A percentile compares a stretch with the other conserved stretches of the same genome.
These are phyloP conservation scores for Chimonanthus praecox DNA, from an alignment of 164 flowering plant species.

Conservation along the genomic window DNA sequence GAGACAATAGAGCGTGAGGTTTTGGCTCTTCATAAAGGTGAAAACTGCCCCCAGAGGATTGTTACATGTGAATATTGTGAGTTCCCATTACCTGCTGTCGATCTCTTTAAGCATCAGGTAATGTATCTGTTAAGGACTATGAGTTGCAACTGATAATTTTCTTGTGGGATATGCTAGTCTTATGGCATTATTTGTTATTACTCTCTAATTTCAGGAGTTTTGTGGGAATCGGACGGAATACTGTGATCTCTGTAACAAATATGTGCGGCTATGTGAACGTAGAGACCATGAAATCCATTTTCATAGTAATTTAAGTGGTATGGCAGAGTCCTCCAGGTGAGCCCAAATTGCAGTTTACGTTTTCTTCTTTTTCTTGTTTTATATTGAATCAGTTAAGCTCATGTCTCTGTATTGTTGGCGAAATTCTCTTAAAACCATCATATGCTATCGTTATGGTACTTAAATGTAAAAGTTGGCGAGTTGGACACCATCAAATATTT, in stretches of 20 bases:
- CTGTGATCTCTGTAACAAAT: constrained; percentile 63
- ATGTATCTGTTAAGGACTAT: constrained; percentile 1
- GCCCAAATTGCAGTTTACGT: neutral
- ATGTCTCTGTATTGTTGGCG: neutral
- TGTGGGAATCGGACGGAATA: constrained; percentile 93
- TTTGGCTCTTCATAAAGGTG: constrained; percentile 73
- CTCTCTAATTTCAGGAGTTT: constrained; percentile 54
- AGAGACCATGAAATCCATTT: constrained; percentile 60
- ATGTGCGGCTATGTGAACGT: constrained; percentile 72
- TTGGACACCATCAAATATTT: neutral
- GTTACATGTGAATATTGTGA: constrained; percentile 91
- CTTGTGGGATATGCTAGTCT: neutral
- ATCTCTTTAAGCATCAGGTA: constrained; percentile 90
- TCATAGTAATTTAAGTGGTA: constrained; percentile 37
- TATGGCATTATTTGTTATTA: constrained; percentile 6
- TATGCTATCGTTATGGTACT: neutral
- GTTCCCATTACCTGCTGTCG: constrained; percentile 89
- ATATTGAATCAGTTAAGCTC: neutral
- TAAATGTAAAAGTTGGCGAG: neutral
- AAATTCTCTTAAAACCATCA: neutral
- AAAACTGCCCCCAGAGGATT: constrained; percentile 83
- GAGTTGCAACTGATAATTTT: neutral
- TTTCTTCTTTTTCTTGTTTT: constrained; percentile 33
- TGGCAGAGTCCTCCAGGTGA: constrained; percentile 69
- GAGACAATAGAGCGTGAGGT: constrained; percentile 74